These are phyloP conservation scores for barrel medic (Medicago truncatula) DNA, from an alignment of 306 rosid genomes.

Conservation along the genomic window MtrunA17r5.0-ANR NC_053044.1:25512001-25512500, in stretches of 20 bases:
- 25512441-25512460: constrained; percentile 88
- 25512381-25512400: constrained; percentile 84
- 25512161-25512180: constrained; percentile 83
- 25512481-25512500: constrained; percentile 63
- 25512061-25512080: constrained; percentile 76
- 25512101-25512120: constrained; percentile 79
- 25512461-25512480: constrained; percentile 70
- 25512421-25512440: constrained; percentile 80
- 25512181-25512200: constrained; percentile 84
- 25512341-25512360: constrained; percentile 77
- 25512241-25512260: constrained; percentile 97
- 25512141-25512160: constrained; percentile 84
- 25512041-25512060: constrained; percentile 60
- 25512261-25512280: constrained; percentile 95
- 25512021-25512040: constrained; percentile 82
- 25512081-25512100: constrained; percentile 75
- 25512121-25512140: constrained; percentile 84
- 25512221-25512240: constrained; percentile 79
- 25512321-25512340: constrained; percentile 88
- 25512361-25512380: constrained; percentile 83
- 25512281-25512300: constrained; percentile 87
- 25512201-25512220: constrained; percentile 88
- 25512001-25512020: constrained; percentile 78
- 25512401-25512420: constrained; percentile 92
- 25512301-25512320: constrained; percentile 86